Evolutionary conservation across 2,329 filamentous ascomycete species (phyloP).

Genomic region (Arthrobotrys sinensis): DNA sequence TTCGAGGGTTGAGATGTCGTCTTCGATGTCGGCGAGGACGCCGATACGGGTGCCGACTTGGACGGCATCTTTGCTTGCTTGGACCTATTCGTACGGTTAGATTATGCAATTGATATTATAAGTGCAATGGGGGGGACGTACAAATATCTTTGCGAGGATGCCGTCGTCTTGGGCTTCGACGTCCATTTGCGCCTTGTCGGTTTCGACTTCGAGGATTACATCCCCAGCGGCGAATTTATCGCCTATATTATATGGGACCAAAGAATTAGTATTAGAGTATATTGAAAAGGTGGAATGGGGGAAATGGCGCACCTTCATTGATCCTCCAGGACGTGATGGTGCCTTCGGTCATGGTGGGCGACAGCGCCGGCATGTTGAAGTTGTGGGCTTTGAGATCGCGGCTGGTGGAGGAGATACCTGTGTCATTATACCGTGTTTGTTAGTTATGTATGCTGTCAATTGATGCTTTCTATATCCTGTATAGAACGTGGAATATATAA

Average conservation of each 20-base stretch:
- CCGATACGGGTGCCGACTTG: slow-evolving; percentile 86
- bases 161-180: slow-evolving; percentile 94
- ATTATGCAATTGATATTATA: slow-evolving; percentile 14
- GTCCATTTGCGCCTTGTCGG: slow-evolving; percentile 94
- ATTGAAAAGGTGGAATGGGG: neutral
- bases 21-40: slow-evolving; percentile 84
- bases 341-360: slow-evolving; percentile 93
- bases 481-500: neutral
- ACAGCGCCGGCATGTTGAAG: slow-evolving; percentile 91
- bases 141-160: slow-evolving; percentile 84
- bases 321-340: slow-evolving; percentile 89
- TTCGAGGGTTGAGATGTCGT: slow-evolving; percentile 81
- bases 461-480: too few relatives aligned
- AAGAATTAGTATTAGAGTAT: neutral
- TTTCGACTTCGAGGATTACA: slow-evolving; percentile 91
- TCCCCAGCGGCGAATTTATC: slow-evolving; percentile 86
- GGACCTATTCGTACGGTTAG: slow-evolving; percentile 63
- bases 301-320: slow-evolving; percentile 76
- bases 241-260: slow-evolving; percentile 67
- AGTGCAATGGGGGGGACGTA: slow-evolving; percentile 63
- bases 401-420: slow-evolving; percentile 48
- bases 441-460: too few relatives aligned
- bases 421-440: neutral
- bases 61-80: slow-evolving; percentile 78
- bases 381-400: slow-evolving; percentile 78